Evolutionary conservation across 1,284 basidiomycete genomes (phyloP).

Genomic region (Austropuccinia psidii): DNA sequence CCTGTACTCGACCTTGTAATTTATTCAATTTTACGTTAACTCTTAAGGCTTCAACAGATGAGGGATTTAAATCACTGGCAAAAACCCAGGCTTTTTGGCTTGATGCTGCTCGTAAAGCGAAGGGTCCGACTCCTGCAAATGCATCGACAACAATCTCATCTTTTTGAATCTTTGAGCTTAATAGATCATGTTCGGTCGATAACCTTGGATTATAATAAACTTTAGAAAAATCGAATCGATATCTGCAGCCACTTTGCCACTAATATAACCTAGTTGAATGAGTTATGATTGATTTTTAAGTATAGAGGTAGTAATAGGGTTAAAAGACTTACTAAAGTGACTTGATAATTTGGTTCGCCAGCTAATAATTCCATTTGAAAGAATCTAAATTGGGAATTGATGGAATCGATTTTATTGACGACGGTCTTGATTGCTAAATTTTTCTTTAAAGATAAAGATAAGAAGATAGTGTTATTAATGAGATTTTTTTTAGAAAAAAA

Average conservation of each 20-base stretch:
- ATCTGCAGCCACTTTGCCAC: conserved; percentile 74
- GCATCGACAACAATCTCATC: conserved; percentile 77
- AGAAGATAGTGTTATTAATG: conserved; percentile 35
- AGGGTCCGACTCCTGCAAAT: conserved; percentile 96
- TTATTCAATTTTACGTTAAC: conserved; percentile 56
- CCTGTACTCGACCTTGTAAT: background rate
- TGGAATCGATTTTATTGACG: conserved; percentile 87
- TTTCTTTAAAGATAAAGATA: conserved; percentile 57
- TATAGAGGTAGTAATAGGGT: background rate
- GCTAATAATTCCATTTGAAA: conserved; percentile 97
- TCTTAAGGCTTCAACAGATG: conserved; percentile 68
- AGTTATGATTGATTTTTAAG: background rate
- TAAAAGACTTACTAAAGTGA: conserved; percentile 65
- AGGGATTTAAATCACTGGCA: conserved; percentile 91
- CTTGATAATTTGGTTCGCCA: conserved; percentile 74
- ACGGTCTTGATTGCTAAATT: conserved; percentile 72
- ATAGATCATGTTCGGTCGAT: conserved; percentile 78
- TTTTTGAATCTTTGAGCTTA: conserved; percentile 61
- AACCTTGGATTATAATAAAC: conserved; percentile 99
- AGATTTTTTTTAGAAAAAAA: background rate
- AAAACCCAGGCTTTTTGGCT: conserved; percentile 74
- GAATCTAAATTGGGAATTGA: conserved; percentile 79
- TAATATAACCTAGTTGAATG: conserved; percentile 45
- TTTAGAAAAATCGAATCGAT: conserved; percentile 86
- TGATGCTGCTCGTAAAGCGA: conserved; percentile 75